Percentiles rank a stretch among this genome's conserved stretches.
Evolutionary conservation across 108 stramenopile genomes (phyloP).

Genomic region (Bacterosira constricta): DNA sequence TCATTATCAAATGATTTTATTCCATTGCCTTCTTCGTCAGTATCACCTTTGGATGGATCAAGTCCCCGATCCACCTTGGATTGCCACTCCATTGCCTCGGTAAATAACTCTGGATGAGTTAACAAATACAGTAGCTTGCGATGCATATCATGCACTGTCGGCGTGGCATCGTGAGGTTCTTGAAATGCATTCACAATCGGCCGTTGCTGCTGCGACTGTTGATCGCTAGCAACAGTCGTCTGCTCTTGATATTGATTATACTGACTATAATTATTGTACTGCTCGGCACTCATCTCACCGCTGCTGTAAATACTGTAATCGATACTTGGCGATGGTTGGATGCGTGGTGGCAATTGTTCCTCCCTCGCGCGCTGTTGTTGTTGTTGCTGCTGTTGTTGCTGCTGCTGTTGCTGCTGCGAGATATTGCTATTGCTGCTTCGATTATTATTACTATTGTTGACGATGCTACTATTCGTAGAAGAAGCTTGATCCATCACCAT

Average conservation of each 20-base stretch:
- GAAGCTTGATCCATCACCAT: not conserved
- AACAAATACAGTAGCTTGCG: conserved; percentile 68
- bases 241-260: not conserved
- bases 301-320: not conserved
- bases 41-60: conserved; percentile 22
- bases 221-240: not conserved
- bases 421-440: too few species aligned
- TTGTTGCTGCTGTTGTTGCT: conserved; percentile 13
- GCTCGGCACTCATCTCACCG: too few species aligned
- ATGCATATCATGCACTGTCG: conserved; percentile 79
- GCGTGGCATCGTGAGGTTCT: conserved; percentile 79
- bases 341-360: conserved; percentile 13
- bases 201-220: too few species aligned
- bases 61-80: conserved; percentile 17
- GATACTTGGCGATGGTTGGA: not conserved
- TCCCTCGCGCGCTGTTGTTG: not conserved
- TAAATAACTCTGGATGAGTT: conserved; percentile 78
- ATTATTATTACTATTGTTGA: too few species aligned
- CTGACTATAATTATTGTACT: too few species aligned
- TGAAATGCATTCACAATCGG: too few species aligned
- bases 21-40: not conserved
- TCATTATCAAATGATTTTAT: not conserved
- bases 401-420: too few species aligned
- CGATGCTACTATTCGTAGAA: conserved; percentile 20
- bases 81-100: conserved; percentile 58